A percentile compares a stretch with the other conserved stretches of the same genome.
phyloP scores from a whole-genome alignment of 345 rosid genomes.

The Eucalyptus viminalis region DNA sequence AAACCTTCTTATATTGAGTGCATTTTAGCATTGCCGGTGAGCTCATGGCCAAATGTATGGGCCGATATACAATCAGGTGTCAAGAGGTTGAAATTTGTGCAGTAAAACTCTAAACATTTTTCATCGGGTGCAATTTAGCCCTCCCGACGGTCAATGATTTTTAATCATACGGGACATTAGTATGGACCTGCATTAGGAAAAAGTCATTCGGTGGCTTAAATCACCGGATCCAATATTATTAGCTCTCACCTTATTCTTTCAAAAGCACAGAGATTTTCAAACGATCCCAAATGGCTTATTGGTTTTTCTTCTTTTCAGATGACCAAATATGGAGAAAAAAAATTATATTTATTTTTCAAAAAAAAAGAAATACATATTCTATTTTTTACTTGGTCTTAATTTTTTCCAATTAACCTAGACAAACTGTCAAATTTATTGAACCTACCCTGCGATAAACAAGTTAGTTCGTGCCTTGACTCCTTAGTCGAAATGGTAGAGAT shows the following conservation, averaged over 20 bases:
- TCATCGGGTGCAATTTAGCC: neutral
- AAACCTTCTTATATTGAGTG: neutral
- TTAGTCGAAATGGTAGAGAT: no score
- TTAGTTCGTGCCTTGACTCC: no score
- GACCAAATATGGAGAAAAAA: neutral
- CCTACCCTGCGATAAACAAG: fast-evolving
- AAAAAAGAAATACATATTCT: no score
- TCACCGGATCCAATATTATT: neutral
- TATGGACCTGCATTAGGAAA: neutral
- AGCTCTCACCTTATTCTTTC: neutral
- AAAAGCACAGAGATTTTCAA: no score
- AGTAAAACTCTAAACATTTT: neutral
- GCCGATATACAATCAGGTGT: neutral
- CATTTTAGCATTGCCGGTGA: neutral
- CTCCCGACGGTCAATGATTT: neutral
- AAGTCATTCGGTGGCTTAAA: neutral
- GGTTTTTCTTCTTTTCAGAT: neutral
- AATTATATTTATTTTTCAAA: neutral
- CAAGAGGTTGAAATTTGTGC: neutral
- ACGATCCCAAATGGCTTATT: neutral
- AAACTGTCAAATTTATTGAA: no score
- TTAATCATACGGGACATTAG: neutral
- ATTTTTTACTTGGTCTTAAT: neutral
- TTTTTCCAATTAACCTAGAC: neutral
- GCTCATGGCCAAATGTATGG: neutral